Evolutionary conservation across 345 rosid genomes (phyloP).

Genomic region (Salix brachista): DNA sequence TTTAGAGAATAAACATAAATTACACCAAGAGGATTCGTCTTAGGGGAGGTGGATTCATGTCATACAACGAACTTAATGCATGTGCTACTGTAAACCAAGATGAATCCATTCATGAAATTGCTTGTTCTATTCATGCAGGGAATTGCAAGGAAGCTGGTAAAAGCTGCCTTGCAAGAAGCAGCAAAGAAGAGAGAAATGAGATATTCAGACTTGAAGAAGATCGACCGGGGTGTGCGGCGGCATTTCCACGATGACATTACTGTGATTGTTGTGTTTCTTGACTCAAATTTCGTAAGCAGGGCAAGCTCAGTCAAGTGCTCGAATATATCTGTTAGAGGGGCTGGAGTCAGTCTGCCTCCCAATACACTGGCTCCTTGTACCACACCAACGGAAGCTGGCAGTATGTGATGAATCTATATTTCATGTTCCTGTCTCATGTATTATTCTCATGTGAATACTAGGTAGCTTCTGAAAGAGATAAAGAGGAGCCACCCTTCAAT

Average conservation of each 20-base stretch:
- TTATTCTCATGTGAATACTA: slow-evolving; percentile 40
- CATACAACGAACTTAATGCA: not conserved
- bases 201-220: slow-evolving; percentile 90
- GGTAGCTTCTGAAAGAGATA: slow-evolving; percentile 31
- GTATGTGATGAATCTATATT: slow-evolving; percentile 19
- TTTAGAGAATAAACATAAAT: not conserved
- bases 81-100: not conserved
- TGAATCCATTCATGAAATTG: not conserved
- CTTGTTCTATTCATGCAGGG: slow-evolving; percentile 48
- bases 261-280: slow-evolving; percentile 72
- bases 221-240: slow-evolving; percentile 83
- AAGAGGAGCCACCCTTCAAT: slow-evolving; percentile 39
- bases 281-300: slow-evolving; percentile 57
- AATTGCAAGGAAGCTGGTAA: slow-evolving; percentile 69
- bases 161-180: slow-evolving; percentile 79
- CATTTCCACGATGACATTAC: slow-evolving; percentile 97
- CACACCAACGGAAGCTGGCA: slow-evolving; percentile 41
- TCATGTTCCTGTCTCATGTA: slow-evolving; percentile 22
- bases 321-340: slow-evolving; percentile 58
- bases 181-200: slow-evolving; percentile 97
- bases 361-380: slow-evolving; percentile 59
- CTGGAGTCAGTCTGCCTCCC: slow-evolving; percentile 56
- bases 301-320: slow-evolving; percentile 42
- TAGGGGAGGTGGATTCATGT: not conserved
- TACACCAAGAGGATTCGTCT: not conserved